Evolutionary conservation across 2,329 filamentous ascomycete genomes (phyloP).

Genomic region (Colletotrichum kahawae): DNA sequence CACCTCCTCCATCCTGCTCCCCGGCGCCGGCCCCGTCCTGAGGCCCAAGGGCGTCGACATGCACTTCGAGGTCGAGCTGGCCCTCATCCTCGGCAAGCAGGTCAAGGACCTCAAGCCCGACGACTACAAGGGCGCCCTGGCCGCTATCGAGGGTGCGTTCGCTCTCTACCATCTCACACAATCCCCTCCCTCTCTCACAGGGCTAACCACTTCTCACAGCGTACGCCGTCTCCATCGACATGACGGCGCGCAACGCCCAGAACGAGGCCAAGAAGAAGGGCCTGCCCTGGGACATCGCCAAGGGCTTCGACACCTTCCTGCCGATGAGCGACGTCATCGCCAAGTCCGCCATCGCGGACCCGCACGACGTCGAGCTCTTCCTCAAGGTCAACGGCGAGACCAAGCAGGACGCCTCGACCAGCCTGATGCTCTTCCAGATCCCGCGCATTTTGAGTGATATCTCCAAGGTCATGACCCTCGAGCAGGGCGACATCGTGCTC

Average conservation of each 20-base stretch:
- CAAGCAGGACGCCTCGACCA: constrained; percentile 87
- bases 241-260: constrained; percentile 95
- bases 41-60: constrained; percentile 82
- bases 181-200: neutral
- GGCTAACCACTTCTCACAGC: constrained; percentile 48
- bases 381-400: constrained; percentile 81
- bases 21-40: constrained; percentile 78
- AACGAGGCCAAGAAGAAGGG: constrained; percentile 97
- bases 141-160: constrained; percentile 76
- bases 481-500: constrained; percentile 89
- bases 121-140: constrained; percentile 78
- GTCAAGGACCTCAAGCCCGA: constrained; percentile 76
- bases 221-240: constrained; percentile 92
- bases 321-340: constrained; percentile 83
- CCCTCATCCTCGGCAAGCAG: constrained; percentile 83
- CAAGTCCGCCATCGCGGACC: constrained; percentile 81
- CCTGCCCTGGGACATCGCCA: constrained; percentile 93
- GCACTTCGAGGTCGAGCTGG: constrained; percentile 96
- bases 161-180: neutral
- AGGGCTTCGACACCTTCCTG: constrained; percentile 97
- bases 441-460: constrained; percentile 89
- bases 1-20: constrained; percentile 81
- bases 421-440: constrained; percentile 92
- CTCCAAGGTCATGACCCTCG: constrained; percentile 91
- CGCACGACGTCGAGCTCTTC: constrained; percentile 86